phyloP scores from a whole-genome alignment of 139 green algal genomes.

The Astrephomene gubernaculifera region DNA sequence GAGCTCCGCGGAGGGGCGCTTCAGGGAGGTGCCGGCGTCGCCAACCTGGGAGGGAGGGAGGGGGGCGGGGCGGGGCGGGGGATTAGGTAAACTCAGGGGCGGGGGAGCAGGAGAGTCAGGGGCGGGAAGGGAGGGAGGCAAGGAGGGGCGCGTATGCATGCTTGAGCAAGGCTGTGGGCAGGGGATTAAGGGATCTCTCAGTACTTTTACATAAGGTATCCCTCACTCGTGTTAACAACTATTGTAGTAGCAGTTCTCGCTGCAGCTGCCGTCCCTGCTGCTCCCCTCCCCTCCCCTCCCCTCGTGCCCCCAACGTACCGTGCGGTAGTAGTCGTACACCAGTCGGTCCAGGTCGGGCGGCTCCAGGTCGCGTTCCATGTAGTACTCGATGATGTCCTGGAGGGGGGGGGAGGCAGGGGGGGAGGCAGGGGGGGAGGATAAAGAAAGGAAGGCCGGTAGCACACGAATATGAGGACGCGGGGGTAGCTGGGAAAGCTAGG shows the following conservation, averaged over 20 bases:
- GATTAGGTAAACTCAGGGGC: no score
- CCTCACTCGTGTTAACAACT: no score
- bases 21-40: background rate
- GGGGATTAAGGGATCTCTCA: no score
- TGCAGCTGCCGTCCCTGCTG: no score
- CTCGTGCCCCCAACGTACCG: no score
- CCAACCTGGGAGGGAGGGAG: background rate
- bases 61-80: background rate
- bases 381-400: background rate
- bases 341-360: slow-evolving; percentile 10
- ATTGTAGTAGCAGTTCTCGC: no score
- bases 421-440: background rate
- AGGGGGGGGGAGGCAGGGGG: background rate
- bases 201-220: no score
- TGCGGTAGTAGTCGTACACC: slow-evolving; percentile 38
- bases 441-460: background rate
- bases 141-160: no score
- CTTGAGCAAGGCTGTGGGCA: no score
- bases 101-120: no score
- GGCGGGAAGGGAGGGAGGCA: no score
- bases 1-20: slow-evolving; percentile 36
- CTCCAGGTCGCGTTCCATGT: background rate
- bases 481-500: background rate
- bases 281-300: no score
- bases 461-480: background rate